Base-by-base conservation (phyloP, 2,329 filamentous ascomycete genomes). In the Monilinia fructicola region DNA sequence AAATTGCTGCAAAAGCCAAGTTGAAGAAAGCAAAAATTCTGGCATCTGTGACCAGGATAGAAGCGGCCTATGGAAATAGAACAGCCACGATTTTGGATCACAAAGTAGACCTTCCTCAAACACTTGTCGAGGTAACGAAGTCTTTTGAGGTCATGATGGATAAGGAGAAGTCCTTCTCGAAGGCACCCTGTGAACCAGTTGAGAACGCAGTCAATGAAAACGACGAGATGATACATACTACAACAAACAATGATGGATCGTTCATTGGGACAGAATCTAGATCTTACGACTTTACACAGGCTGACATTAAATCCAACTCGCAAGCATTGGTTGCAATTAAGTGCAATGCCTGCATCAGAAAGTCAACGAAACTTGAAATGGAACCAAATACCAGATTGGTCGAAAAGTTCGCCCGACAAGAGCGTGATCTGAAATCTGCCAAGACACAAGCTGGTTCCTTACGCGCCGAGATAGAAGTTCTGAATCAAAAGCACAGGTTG, bases 1-100 rank as follows among this genome's bases (percentile, higher is more conserved):
- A 28, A 28, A 48, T 52, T n/a, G 54, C 12, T 12, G 50, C 31
- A 11, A 52, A 59, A 18, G 31, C 52, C 16, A 65, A 31, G 18
- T 4, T 50, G 63, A 65, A 40, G 63, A 58, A 59, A 23, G 16
- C 21, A 42, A 59, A 65, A 11, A 21, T 18, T 21, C 63, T 52
- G 21, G 21, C 4, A 1, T 16, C 23, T 5, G 11, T 23, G 9
- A n/a, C 3, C 1, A 10, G 42, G 42, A 46, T 16, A n/a, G 3
- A n/a, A 18, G 2, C 53, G 28, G 21, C 26, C 9, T 38, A 12
- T 42, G 42, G 1, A 6, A 48, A 46, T 5, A 2, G 12, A 21
- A 28, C 1, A 23, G 16, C 5, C 23, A 26, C 3, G 16, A 18
- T 10, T 56, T 11, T 16, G 23, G 2, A 4, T 55, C 14, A 4